Evolutionary conservation across 805 yeast genomes (phyloP).

Genomic region (Saturnispora diversa): DNA sequence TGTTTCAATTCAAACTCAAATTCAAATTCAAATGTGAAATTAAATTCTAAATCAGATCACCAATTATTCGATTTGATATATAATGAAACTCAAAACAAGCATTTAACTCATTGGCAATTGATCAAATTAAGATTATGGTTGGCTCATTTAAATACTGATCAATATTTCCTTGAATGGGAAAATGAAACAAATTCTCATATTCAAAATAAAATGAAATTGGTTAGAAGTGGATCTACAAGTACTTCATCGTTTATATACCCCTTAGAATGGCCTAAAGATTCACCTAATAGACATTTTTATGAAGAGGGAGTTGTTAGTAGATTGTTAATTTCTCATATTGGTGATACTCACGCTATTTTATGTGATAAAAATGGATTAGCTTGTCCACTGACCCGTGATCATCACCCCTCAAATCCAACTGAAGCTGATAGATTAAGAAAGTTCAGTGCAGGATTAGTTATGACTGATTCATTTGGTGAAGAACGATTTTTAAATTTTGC

Average conservation of each 20-base stretch:
- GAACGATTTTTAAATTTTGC: conserved; percentile 73
- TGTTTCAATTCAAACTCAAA: conserved; percentile 5
- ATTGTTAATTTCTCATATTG: conserved; percentile 79
- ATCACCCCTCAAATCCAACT: conserved; percentile 77
- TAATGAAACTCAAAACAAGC: conserved; percentile 8
- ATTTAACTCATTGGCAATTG: conserved; percentile 39
- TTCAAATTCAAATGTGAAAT: too few relatives aligned
- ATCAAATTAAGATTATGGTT: conserved; percentile 52
- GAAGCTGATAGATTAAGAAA: conserved; percentile 68
- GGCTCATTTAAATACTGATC: conserved; percentile 60
- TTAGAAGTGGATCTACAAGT: conserved; percentile 32
- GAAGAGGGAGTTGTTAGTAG: conserved; percentile 58
- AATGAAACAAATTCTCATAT: conserved; percentile 16
- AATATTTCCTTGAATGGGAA: conserved; percentile 39
- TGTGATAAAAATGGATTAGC: conserved; percentile 78
- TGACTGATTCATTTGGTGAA: conserved; percentile 90
- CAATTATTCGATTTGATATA: conserved; percentile 5
- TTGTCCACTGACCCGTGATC: conserved; percentile 67
- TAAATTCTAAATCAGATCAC: neutral
- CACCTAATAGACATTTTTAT: conserved; percentile 42
- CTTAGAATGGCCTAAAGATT: conserved; percentile 24
- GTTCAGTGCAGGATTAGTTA: conserved; percentile 53
- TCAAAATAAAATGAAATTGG: conserved; percentile 9
- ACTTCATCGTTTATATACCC: conserved; percentile 29
- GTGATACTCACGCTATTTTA: conserved; percentile 84